Evolutionary conservation across 179 eudicot species (phyloP), one percentile per base, ranked within the genome.

Genomic region (Amaranthus tricolor): DNA sequence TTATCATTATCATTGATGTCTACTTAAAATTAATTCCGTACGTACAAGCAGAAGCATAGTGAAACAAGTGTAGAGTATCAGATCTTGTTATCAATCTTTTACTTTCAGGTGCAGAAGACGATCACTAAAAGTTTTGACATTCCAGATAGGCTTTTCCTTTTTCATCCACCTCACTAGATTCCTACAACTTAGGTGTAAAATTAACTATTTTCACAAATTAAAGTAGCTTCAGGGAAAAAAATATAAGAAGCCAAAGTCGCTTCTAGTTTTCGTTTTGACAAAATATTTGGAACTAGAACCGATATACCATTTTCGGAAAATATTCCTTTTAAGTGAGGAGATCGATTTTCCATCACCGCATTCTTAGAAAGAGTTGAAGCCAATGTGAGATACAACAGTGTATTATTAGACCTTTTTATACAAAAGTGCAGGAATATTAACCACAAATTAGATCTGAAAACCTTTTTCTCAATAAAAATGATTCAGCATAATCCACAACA

Each of bases 81-180:
- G 5, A 62, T 11, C 54, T 61, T 54, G 44, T 43, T n/a, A 54
- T 53, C 14, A 66, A 20, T 17, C 62, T 62, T 11, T 44, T 16
- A 10, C 60, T 53, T 53, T 65, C n/a, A 13, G 21, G 51, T 55
- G 54, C 47, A 20, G 68, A 43, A 62, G 49, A 70, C 47, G 54
- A 51, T 43, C 48, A 15, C 24, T 21, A 48, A 62, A 54, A 52
- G 51, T 21, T 47, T 48, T n/a, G 53, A 16, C 75, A 72, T 57
- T 77, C 66, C 56, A 68, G 78, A 81, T 73, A 74, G 53, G 44
- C 57, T 53, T 80, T 72, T 59, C 54, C 77, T 65, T 49, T 67
- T 66, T 53, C 48, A 68, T 71, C 83, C 78, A 77, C 72, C 66
- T 69, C 73, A 70, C 19, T 43, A 77, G 57, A 77, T 77, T 81